Base-by-base conservation (phyloP, 2,329 filamentous ascomycete species). In the Truncatella angustata region DNA sequence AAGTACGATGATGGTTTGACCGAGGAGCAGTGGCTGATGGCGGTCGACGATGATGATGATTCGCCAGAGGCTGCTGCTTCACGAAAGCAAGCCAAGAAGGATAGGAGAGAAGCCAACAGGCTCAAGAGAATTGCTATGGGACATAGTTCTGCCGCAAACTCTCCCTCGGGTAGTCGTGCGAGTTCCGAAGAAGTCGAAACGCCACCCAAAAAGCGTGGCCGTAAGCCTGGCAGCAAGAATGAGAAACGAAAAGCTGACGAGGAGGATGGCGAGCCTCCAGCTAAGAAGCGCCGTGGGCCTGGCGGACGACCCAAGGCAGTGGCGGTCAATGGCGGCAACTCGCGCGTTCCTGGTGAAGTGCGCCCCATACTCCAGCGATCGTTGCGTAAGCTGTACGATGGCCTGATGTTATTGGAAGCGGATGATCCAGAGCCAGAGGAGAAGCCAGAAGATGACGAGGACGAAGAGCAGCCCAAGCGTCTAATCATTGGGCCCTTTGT, bases 1-100 rank as follows among this genome's bases (percentile, higher is more conserved):
- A 89, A 88, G 70, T 99, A 99, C 62, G 94, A 99, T 63, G 94
- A 99, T 65, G 94, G 95, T 49, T 84, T 99, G 26, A 97, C 94
- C 0, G 95, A 99, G 73, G 94, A 99, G 74, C 95, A 99, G 71
- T 99, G 94, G 94, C 82, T 97, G 48, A 93, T 96, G 77, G 94
- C 94, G 50, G 93, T 99, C 28, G 94, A 99, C 67, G 93, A 96
- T 55, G 92, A 97, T 47, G 94, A 99, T 1, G 94, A 99, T 66
- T 87, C 85, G 0, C 91, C 96, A 26, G 94, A 97, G 67, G 92
- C 91, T 50, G 94, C 94, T 2, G 92, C 95, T 34, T 89, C 90
- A 32, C 86, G 94, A 36, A 97, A 97, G 65, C 86, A 91, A 66
- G 90, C 90, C 4, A 85, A 89, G 49, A 90, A 91, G 58, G 90